These are phyloP conservation scores for Trichoderma sp. DNA, from an alignment of 2,329 filamentous ascomycete species.

Conservation along the genomic window DNA sequence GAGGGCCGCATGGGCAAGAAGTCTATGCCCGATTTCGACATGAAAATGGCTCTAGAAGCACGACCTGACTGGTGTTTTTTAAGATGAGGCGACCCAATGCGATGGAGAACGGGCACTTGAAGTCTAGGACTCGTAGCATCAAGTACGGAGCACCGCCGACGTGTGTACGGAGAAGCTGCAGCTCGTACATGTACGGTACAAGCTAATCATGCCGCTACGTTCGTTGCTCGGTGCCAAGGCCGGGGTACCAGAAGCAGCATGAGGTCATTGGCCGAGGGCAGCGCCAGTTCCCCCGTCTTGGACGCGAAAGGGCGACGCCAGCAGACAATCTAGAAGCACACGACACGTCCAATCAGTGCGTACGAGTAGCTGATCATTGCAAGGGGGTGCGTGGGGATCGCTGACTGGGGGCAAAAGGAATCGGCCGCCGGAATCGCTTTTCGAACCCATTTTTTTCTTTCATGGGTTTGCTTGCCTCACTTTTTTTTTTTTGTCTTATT, in stretches of 20 bases:
- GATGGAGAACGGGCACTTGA: neutral
- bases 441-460: neutral
- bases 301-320: conserved; percentile 12
- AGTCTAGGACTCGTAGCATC: neutral
- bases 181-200: neutral
- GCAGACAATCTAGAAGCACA: conserved; percentile 19
- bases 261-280: conserved; percentile 21
- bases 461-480: neutral
- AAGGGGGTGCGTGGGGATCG: neutral
- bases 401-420: neutral
- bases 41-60: neutral
- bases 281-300: neutral
- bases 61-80: neutral
- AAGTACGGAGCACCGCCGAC: neutral
- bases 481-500: neutral
- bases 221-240: conserved; percentile 6
- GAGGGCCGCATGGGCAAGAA: neutral
- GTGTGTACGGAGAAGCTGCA: neutral
- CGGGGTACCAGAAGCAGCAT: conserved; percentile 19
- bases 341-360: conserved; percentile 2
- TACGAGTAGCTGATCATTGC: neutral
- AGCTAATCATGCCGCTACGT: neutral
- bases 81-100: neutral
- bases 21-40: neutral
- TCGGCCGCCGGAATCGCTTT: neutral